These are phyloP conservation scores for Aspergillus jensenii DNA, from an alignment of 2,329 filamentous ascomycete genomes.

Conservation along the genomic window DNA sequence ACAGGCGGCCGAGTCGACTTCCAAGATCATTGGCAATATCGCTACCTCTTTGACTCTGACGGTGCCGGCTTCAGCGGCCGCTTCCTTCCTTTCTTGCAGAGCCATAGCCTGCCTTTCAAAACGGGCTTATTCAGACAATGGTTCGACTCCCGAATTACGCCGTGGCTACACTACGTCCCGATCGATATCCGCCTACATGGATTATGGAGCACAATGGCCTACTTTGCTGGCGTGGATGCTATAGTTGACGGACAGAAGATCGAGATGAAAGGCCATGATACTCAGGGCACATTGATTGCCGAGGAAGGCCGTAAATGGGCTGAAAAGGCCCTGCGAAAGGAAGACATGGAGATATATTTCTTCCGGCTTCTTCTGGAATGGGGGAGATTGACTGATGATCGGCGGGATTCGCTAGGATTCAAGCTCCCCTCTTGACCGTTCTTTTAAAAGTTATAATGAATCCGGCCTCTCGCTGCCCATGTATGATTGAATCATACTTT, in stretches of 20 bases:
- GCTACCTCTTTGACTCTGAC: constrained; percentile 72
- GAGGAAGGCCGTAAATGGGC: constrained; percentile 67
- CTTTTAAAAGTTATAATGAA: neutral
- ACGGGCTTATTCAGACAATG: constrained; percentile 73
- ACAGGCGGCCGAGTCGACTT: constrained; percentile 49
- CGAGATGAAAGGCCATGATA: constrained; percentile 40
- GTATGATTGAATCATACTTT: neutral
- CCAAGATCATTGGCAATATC: constrained; percentile 62
- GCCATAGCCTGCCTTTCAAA: constrained; percentile 67
- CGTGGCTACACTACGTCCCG: constrained; percentile 81
- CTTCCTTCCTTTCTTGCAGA: constrained; percentile 65
- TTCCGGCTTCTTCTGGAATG: constrained; percentile 77
- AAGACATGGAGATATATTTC: constrained; percentile 79
- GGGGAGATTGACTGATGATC: constrained; percentile 67
- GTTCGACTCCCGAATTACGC: constrained; percentile 71
- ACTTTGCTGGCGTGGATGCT: constrained; percentile 61
- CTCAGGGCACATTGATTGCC: constrained; percentile 65
- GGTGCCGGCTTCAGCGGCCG: constrained; percentile 65
- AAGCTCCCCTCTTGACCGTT: constrained; percentile 15
- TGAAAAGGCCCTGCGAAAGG: constrained; percentile 60
- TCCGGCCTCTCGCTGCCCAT: neutral
- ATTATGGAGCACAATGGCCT: constrained; percentile 71
- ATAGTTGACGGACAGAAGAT: neutral
- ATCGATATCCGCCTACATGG: constrained; percentile 72
- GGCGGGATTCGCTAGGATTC: constrained; percentile 50